These are phyloP conservation scores for Pilasporangium apinafurcum DNA, from an alignment of 352 stramenopile genomes.

Conservation along the genomic window DNA sequence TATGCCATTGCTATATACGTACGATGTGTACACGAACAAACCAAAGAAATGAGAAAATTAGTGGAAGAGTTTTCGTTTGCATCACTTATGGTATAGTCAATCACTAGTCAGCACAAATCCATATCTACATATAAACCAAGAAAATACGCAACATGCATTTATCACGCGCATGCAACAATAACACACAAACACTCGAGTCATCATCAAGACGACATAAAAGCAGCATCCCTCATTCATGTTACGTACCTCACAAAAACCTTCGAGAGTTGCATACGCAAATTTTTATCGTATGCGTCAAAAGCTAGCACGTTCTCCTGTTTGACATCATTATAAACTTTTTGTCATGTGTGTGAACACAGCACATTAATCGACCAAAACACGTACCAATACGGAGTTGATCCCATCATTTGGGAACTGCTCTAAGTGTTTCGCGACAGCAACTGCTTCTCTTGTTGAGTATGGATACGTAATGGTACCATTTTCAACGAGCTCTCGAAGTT, in stretches of 20 bases:
- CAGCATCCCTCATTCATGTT: no score
- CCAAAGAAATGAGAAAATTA: slow-evolving; percentile 6
- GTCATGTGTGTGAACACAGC: no score
- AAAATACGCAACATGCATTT: neutral
- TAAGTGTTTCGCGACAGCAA: slow-evolving; percentile 93
- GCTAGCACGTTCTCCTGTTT: slow-evolving; percentile 92
- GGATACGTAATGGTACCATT: slow-evolving; percentile 90
- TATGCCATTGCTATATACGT: slow-evolving; percentile 45
- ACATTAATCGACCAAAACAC: neutral
- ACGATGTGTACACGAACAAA: neutral
- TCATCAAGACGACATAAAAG: slow-evolving; percentile 1
- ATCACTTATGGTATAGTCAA: no score
- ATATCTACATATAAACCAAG: no score
- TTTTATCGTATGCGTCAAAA: slow-evolving; percentile 88
- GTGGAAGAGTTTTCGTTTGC: no score
- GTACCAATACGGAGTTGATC: slow-evolving; percentile 67
- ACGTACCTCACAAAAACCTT: slow-evolving; percentile 78
- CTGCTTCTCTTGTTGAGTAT: slow-evolving; percentile 92
- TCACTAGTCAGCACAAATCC: no score
- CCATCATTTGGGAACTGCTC: slow-evolving; percentile 90
- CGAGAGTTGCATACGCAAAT: slow-evolving; percentile 62
- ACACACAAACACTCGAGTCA: slow-evolving; percentile 6
- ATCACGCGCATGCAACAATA: neutral
- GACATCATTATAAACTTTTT: no score
- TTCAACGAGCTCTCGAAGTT: slow-evolving; percentile 87